Evolutionary conservation across 148 eudicot genomes (phyloP).

Genomic region (Beta vulgaris): DNA sequence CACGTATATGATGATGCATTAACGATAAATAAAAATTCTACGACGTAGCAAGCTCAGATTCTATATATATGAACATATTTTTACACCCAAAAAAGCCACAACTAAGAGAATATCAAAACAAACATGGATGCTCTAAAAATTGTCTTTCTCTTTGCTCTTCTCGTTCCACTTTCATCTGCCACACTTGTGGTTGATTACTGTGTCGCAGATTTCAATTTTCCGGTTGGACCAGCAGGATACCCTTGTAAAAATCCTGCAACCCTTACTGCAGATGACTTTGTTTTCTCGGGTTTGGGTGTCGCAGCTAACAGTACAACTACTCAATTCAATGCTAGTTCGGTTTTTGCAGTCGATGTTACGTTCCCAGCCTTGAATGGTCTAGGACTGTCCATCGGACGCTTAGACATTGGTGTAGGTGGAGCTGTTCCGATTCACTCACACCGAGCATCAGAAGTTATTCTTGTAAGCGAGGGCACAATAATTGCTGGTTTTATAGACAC

Average conservation of each 20-base stretch:
- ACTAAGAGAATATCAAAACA: too few relatives aligned
- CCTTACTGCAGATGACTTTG: constrained; percentile 19
- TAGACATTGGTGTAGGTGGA: constrained; percentile 25
- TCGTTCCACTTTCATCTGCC: background rate
- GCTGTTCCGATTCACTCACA: constrained; percentile 20
- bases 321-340: background rate
- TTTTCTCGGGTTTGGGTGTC: background rate
- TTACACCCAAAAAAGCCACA: too few relatives aligned
- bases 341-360: background rate
- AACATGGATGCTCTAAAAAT: background rate
- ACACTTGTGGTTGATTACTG: constrained; percentile 11
- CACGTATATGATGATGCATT: too few relatives aligned
- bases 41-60: too few relatives aligned
- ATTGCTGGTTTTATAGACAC: constrained; percentile 23
- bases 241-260: constrained; percentile 21
- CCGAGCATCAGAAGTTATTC: constrained; percentile 11
- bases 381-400: constrained; percentile 17
- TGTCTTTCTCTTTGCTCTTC: background rate
- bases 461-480: constrained; percentile 12
- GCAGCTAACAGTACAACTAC: constrained; percentile 12
- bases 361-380: constrained; percentile 25
- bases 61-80: too few relatives aligned
- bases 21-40: too few relatives aligned
- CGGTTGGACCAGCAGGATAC: constrained; percentile 21
- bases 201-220: constrained; percentile 21